Evolutionary conservation across 208 protist species (phyloP).

Genomic region (Borovskyia barvae): DNA sequence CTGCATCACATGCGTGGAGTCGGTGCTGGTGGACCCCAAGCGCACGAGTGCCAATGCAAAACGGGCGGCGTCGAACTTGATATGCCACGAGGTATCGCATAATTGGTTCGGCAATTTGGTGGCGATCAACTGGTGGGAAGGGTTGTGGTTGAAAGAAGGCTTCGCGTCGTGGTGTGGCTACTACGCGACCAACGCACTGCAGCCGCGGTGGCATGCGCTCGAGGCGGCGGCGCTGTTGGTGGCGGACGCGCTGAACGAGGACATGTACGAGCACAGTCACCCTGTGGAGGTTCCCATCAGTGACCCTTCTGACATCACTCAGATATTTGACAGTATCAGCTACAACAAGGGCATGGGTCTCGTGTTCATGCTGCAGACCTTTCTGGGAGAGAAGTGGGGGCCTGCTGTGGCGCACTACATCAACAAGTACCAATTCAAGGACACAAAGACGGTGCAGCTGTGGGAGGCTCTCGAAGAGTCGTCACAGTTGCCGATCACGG

Average conservation of each 20-base stretch:
- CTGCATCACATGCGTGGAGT: conserved; percentile 93
- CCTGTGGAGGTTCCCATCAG: conserved; percentile 95
- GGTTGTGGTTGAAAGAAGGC: conserved; percentile 99
- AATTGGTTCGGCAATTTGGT: conserved; percentile 99
- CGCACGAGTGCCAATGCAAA: conserved; percentile 53
- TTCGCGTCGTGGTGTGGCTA: conserved; percentile 97
- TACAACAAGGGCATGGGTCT: conserved; percentile 95
- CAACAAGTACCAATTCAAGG: conserved; percentile 86
- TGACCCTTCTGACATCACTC: conserved; percentile 91
- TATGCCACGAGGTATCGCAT: conserved; percentile 97
- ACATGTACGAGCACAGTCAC: conserved; percentile 93
- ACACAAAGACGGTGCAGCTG: conserved; percentile 94
- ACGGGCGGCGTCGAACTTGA: conserved; percentile 84
- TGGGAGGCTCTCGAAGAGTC: conserved; percentile 91
- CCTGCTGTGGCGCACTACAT: conserved; percentile 92
- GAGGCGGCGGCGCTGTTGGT: conserved; percentile 77
- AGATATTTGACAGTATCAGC: conserved; percentile 98
- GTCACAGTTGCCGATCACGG: conserved; percentile 73
- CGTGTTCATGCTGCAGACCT: conserved; percentile 92
- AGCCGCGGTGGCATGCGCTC: conserved; percentile 89
- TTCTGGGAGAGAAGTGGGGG: conserved; percentile 90
- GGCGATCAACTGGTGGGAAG: conserved; percentile 98
- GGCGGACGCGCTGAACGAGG: conserved; percentile 73
- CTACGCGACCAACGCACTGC: conserved; percentile 67
- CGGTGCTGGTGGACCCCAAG: conserved; percentile 74